Evolutionary conservation across 2,329 filamentous ascomycete genomes (phyloP), one percentile per base, ranked within the genome.

Genomic region (Mariannaea sp.): DNA sequence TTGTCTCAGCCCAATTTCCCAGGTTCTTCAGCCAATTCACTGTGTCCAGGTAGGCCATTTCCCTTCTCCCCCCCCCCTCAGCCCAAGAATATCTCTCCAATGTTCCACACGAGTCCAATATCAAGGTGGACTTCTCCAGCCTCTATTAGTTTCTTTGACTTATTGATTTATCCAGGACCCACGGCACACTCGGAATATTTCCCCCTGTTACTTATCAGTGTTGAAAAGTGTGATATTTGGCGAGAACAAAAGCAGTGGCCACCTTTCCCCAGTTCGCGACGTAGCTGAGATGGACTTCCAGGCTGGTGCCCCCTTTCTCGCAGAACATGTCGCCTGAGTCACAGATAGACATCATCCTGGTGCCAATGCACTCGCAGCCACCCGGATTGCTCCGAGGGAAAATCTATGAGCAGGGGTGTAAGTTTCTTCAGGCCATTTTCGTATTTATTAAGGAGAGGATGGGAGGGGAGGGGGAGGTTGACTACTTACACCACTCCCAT

Each of bases 241-340:
- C 19, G 7, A 61, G 45, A 7, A 44, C 48, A 38, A 55, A 62
- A 1, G 57, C 59, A 8, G 26, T 35, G 17, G 61, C 61, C 17
- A 22, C 10, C 17, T 49, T 35, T 6, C 50, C 61, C 29, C 60
- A 62, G 20, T 17, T 38, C 3, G 45, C 24, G 7, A 64, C 59
- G 4, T 64, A 64, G 49, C 51, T 57, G 55, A 62, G 50, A n/a
- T 64, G 61, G 13, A 55, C 46, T 7, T 42, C 61, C 24, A 64
- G 33, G 7, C 58, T 49, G 4, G 51, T 32, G 10, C 59, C 53
- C 3, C 61, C 61, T 9, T 53, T 57, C 3, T 64, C 57, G 3
- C 61, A 64, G 39, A 62, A 64, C 39, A 56, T 38, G 8, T 64
- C 61, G 2, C 55, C 61, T 3, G 59, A 36, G 4, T 64, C 55